Evolutionary conservation across 2,329 filamentous ascomycete genomes (phyloP).

Genomic region (Aspergillus quadricinctus): DNA sequence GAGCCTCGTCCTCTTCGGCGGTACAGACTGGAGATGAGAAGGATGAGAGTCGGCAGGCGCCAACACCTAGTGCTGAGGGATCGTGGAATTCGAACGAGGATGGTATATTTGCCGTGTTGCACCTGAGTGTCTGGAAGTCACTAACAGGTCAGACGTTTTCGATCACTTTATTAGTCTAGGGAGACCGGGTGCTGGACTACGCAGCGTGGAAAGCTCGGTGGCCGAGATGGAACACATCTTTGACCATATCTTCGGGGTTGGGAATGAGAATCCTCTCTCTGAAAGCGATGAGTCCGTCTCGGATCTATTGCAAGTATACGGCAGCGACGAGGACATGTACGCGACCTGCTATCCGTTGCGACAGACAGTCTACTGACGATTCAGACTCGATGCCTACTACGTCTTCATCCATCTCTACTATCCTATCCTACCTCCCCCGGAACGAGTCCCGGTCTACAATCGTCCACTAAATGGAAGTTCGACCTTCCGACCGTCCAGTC

Average conservation of each 20-base stretch:
- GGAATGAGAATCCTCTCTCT: neutral
- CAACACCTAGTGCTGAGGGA: neutral
- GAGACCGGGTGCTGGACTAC: neutral
- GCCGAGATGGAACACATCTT: neutral
- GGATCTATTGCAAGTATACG: neutral
- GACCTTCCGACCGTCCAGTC: conserved; percentile 19
- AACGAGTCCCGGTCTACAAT: conserved; percentile 9
- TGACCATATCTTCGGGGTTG: neutral
- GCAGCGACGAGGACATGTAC: neutral
- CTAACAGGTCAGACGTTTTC: neutral
- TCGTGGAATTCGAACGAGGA: neutral
- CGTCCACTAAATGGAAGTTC: conserved; percentile 6
- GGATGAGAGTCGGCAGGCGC: no score
- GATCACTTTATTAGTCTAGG: neutral
- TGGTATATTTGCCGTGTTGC: neutral
- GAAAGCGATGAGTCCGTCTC: neutral
- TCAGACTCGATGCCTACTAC: conserved; percentile 28
- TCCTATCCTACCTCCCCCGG: conserved; percentile 25
- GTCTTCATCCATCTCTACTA: conserved; percentile 28
- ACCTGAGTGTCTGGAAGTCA: neutral
- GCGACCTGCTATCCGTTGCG: neutral
- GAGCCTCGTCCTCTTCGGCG: neutral
- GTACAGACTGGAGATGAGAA: neutral
- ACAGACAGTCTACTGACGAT: neutral
- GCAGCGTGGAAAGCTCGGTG: neutral